Percentiles rank a stretch among this genome's conserved stretches.
Evolutionary conservation across 352 stramenopile species (phyloP).

Genomic region (Pythium insidiosum): DNA sequence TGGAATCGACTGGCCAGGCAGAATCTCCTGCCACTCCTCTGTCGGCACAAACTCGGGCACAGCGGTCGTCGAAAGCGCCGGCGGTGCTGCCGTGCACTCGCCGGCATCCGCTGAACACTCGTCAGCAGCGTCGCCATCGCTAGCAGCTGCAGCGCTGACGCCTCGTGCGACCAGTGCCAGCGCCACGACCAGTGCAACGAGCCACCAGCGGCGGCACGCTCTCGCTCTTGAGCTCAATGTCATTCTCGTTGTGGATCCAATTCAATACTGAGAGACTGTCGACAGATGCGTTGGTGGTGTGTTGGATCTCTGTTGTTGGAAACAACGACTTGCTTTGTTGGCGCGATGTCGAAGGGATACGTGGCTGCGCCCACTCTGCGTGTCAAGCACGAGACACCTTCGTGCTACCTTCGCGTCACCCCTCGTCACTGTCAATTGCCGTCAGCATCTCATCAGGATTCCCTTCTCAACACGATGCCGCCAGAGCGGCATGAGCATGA

Average conservation of each 20-base stretch:
- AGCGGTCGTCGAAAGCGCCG: neutral
- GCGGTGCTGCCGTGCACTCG: neutral
- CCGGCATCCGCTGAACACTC: constrained; percentile 1
- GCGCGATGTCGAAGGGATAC: constrained; percentile 19
- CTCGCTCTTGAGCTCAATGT: constrained; percentile 5
- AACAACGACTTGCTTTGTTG: constrained; percentile 2
- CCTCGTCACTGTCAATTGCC: constrained; percentile 8
- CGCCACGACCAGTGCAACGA: constrained; percentile 1
- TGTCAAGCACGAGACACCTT: constrained; percentile 7
- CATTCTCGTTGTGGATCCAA: too few species aligned
- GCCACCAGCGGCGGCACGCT: constrained; percentile 1
- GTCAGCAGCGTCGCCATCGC: too few species aligned
- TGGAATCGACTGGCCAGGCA: constrained; percentile 56
- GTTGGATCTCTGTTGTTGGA: too few species aligned
- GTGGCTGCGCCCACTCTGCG: constrained; percentile 6
- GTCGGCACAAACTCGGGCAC: constrained; percentile 57
- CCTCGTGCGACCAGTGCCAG: constrained; percentile 2
- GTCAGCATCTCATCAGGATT: neutral
- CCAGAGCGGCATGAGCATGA: constrained; percentile 31
- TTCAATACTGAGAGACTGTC: too few species aligned
- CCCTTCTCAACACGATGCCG: too few species aligned
- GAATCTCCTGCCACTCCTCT: constrained; percentile 55
- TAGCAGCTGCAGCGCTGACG: constrained; percentile 5
- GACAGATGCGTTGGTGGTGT: too few species aligned
- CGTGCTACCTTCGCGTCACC: constrained; percentile 4